Evolutionary conservation across 306 rosid species (phyloP).

Genomic region (Inga oerstediana): DNA sequence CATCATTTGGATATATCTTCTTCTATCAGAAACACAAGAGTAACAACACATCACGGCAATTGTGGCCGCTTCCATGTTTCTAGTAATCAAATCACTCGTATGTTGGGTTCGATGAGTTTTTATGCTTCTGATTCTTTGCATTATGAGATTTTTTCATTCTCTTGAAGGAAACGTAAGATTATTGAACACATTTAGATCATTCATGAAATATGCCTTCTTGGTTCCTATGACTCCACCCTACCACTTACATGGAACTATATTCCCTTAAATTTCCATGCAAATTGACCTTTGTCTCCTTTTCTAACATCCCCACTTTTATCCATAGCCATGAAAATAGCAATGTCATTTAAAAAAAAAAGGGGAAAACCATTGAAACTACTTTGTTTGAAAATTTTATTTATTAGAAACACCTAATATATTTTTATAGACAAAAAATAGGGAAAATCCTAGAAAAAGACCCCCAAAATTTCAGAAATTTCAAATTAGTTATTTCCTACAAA

Average conservation of each 20-base stretch:
- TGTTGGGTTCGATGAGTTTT: not conserved
- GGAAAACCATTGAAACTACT: too few relatives aligned
- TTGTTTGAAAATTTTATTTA: too few relatives aligned
- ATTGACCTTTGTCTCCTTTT: conserved; percentile 17
- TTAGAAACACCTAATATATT: too few relatives aligned
- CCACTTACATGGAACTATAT: too few relatives aligned
- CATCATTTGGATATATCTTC: too few relatives aligned
- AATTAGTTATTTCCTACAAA: too few relatives aligned
- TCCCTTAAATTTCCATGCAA: not conserved
- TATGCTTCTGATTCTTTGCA: not conserved
- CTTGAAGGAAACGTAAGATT: conserved; percentile 3
- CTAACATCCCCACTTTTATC: not conserved
- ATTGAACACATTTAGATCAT: not conserved
- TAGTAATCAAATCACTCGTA: not conserved
- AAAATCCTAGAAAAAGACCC: too few relatives aligned
- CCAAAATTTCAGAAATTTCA: too few relatives aligned
- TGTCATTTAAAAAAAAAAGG: not conserved
- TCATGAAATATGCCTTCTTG: conserved; percentile 10
- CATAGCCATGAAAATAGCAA: conserved; percentile 21
- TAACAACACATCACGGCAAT: not conserved
- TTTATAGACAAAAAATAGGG: too few relatives aligned
- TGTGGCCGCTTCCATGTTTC: not conserved
- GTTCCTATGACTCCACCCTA: not conserved
- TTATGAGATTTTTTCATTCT: not conserved
- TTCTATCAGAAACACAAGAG: not conserved